Evolutionary conservation across 1,139 yeast species (phyloP).

Genomic region (Yamadazyma dushanensis): DNA sequence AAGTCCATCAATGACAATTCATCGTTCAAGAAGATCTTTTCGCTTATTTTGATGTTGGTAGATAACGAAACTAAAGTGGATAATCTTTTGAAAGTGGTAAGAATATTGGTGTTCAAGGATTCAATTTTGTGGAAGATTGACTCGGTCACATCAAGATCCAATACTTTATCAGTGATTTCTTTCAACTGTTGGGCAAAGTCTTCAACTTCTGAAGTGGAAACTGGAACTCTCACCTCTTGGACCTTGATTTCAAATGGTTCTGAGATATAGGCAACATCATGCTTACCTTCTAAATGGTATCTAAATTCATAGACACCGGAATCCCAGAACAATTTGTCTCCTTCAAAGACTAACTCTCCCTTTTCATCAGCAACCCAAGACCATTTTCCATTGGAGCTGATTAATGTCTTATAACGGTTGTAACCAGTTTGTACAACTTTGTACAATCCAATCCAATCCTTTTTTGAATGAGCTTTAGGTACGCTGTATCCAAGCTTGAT

Average conservation of each 20-base stretch:
- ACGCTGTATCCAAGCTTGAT: conserved; percentile 58
- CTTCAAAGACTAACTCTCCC: conserved; percentile 56
- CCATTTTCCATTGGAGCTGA: conserved; percentile 76
- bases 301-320: conserved; percentile 77
- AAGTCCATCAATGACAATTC: conserved; percentile 34
- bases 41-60: conserved; percentile 40
- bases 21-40: conserved; percentile 40
- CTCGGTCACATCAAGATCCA: conserved; percentile 27
- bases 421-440: conserved; percentile 61
- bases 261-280: conserved; percentile 67
- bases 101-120: conserved; percentile 25
- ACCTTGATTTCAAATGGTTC: conserved; percentile 67
- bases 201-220: conserved; percentile 18
- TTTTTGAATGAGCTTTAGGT: conserved; percentile 43
- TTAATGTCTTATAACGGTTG: conserved; percentile 58
- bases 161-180: conserved; percentile 33
- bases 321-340: conserved; percentile 59
- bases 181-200: conserved; percentile 36
- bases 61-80: conserved; percentile 36
- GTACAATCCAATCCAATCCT: conserved; percentile 83
- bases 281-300: conserved; percentile 69
- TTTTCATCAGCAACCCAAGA: conserved; percentile 39
- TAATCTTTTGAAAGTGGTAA: conserved; percentile 34
- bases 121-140: conserved; percentile 29
- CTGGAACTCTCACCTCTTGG: conserved; percentile 42